Evolutionary conservation across 306 rosid species (phyloP).

Genomic region (Albizia julibrissin): DNA sequence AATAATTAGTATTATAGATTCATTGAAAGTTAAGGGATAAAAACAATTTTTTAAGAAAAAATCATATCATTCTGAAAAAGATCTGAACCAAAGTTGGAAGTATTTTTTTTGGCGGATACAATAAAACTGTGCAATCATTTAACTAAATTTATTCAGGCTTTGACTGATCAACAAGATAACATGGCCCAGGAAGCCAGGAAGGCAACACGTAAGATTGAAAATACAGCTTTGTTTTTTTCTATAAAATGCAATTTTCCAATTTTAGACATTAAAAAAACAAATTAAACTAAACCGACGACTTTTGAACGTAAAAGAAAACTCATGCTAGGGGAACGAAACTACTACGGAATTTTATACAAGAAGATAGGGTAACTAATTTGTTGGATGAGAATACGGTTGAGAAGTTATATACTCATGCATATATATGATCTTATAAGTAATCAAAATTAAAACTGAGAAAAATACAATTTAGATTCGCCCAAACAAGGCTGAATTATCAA

Average conservation of each 20-base stretch:
- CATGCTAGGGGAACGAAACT: not conserved
- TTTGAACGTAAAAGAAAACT: not conserved
- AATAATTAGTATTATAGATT: too few relatives aligned
- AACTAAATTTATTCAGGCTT: not conserved
- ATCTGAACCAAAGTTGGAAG: not conserved
- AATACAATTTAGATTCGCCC: not conserved
- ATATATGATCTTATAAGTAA: not conserved
- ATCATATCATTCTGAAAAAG: too few relatives aligned
- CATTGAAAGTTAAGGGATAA: too few relatives aligned
- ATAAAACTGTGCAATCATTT: not conserved
- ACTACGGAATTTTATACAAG: not conserved
- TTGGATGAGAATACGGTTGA: not conserved
- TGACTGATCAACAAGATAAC: not conserved
- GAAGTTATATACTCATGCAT: not conserved
- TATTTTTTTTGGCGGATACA: not conserved
- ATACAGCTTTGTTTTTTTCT: not conserved
- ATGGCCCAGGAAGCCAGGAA: not conserved
- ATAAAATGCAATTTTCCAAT: not conserved
- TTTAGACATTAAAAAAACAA: not conserved
- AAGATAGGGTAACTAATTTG: not conserved
- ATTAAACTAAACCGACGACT: not conserved
- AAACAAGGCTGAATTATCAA: not conserved
- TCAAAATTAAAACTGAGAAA: not conserved
- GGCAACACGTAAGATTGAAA: not conserved
- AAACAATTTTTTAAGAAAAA: too few relatives aligned